These are phyloP conservation scores for Pichia californica DNA, from an alignment of 805 yeast genomes.

Conservation along the genomic window DNA sequence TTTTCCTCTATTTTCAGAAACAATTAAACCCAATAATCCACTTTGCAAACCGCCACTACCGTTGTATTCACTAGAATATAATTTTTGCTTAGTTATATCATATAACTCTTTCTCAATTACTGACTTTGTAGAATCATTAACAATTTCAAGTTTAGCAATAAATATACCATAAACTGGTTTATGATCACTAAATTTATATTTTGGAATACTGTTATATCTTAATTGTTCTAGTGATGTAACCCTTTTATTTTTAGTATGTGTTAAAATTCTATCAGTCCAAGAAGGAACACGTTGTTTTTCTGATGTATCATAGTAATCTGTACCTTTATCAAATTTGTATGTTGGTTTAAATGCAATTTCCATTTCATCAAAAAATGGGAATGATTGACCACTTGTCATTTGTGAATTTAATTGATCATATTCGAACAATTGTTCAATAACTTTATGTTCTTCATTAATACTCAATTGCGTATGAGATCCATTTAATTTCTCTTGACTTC, in stretches of 20 bases:
- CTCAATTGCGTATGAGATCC: slow-evolving; percentile 1
- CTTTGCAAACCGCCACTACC: slow-evolving; percentile 13
- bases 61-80: slow-evolving; percentile 33
- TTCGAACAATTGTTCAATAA: slow-evolving; percentile 40
- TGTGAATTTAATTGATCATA: slow-evolving; percentile 76
- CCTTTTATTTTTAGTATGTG: slow-evolving; percentile 47
- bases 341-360: slow-evolving; percentile 83
- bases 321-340: slow-evolving; percentile 87
- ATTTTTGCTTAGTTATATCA: slow-evolving; percentile 39
- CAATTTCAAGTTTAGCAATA: slow-evolving; percentile 52
- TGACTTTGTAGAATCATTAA: slow-evolving; percentile 51
- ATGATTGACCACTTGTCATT: slow-evolving; percentile 67
- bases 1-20: slow-evolving; percentile 14
- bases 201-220: slow-evolving; percentile 51
- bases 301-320: slow-evolving; percentile 74
- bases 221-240: slow-evolving; percentile 46
- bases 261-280: slow-evolving; percentile 91
- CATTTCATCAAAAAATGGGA: slow-evolving; percentile 78
- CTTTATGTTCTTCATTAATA: slow-evolving; percentile 12
- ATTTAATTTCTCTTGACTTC: slow-evolving; percentile 4
- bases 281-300: slow-evolving; percentile 94
- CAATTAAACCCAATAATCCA: slow-evolving; percentile 5
- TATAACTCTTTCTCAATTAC: slow-evolving; percentile 49
- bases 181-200: slow-evolving; percentile 75
- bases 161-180: slow-evolving; percentile 80